Conservation (phyloP, 768 basidiomycete genomes). For the Trichaptum fuscoviolaceum region DNA sequence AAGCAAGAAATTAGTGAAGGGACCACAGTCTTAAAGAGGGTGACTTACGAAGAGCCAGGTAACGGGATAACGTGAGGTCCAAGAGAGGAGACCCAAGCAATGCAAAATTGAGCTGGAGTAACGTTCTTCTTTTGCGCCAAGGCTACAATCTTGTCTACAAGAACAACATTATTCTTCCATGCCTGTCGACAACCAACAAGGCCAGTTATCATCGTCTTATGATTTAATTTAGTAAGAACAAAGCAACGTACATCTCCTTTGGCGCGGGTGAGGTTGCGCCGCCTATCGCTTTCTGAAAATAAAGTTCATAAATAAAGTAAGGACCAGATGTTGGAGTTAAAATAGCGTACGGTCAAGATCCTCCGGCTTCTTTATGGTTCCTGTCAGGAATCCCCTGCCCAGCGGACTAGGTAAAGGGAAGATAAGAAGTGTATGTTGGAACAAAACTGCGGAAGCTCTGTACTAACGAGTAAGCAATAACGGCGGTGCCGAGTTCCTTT, state of each 20-base stretch:
- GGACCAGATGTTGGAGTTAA: too few species aligned
- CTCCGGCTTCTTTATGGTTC: conserved; percentile 35
- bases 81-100: conserved; percentile 37
- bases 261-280: conserved; percentile 36
- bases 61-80: conserved; percentile 41
- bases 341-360: conserved; percentile 20
- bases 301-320: too few species aligned
- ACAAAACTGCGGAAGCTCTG: background rate
- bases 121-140: conserved; percentile 38
- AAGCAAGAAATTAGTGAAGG: background rate
- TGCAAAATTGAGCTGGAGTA: conserved; percentile 33
- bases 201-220: background rate
- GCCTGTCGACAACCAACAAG: background rate
- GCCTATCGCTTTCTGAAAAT: conserved; percentile 34
- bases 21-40: background rate
- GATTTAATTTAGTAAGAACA: background rate
- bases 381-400: conserved; percentile 48
- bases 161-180: conserved; percentile 31
- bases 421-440: background rate
- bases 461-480: conserved; percentile 46
- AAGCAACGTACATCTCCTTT: conserved; percentile 35
- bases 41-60: conserved; percentile 34
- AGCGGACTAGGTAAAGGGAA: conserved; percentile 30
- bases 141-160: conserved; percentile 35
- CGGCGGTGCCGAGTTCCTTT: conserved; percentile 47